phyloP scores from a whole-genome alignment of 176 grass and related monocot genomes.

The Bromus sterilis region DNA sequence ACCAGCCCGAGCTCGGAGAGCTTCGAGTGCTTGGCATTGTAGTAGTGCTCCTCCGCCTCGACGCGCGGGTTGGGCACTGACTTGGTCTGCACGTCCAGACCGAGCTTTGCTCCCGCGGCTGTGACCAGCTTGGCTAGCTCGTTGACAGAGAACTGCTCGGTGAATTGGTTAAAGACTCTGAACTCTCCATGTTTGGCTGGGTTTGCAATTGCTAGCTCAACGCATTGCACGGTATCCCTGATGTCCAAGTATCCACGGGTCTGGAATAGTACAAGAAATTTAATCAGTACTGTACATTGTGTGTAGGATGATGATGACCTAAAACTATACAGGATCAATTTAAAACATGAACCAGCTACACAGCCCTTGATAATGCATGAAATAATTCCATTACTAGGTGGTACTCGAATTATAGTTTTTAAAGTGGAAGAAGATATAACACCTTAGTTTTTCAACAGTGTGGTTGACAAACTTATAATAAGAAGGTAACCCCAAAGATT shows the following conservation, averaged over 20 bases:
- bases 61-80: conserved; percentile 86
- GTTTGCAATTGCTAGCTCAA: conserved; percentile 89
- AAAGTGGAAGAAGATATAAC: not conserved
- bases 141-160: conserved; percentile 87
- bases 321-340: not conserved
- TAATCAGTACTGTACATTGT: not conserved
- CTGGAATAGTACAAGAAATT: conserved; percentile 13
- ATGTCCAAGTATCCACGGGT: conserved; percentile 95
- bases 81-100: conserved; percentile 60
- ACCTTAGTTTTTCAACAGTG: not conserved
- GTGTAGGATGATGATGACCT: not conserved
- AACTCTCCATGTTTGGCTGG: conserved; percentile 83
- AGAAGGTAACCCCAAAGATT: not conserved
- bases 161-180: conserved; percentile 98
- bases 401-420: not conserved
- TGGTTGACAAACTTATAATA: not conserved
- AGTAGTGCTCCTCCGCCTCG: conserved; percentile 90
- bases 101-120: conserved; percentile 57
- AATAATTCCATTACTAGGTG: not conserved
- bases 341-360: not conserved
- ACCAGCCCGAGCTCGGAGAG: conserved; percentile 63
- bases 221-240: conserved; percentile 83
- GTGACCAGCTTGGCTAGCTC: conserved; percentile 75
- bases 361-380: not conserved
- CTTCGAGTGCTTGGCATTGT: conserved; percentile 83